These are phyloP conservation scores for Elongisporangium senticosum DNA, from an alignment of 352 stramenopile species.

Conservation along the genomic window DNA sequence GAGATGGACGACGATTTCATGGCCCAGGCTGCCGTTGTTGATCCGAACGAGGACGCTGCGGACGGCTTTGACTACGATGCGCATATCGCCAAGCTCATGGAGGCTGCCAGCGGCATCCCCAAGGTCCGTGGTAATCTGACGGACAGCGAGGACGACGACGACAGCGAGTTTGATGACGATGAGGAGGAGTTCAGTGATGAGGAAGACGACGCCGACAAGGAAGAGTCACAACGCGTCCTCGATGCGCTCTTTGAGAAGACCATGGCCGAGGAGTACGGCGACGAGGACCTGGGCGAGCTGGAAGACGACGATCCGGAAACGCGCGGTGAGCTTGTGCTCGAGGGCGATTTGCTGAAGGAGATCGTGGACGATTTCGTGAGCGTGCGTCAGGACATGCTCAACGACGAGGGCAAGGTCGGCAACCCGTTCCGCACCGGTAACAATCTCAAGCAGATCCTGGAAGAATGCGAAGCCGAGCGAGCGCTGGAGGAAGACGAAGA, in stretches of 20 bases:
- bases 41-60: constrained; percentile 18
- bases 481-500: constrained; percentile 54
- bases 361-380: constrained; percentile 72
- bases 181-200: constrained; percentile 50
- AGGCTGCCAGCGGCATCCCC: constrained; percentile 67
- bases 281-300: constrained; percentile 71
- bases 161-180: constrained; percentile 84
- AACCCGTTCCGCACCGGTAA: constrained; percentile 71
- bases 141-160: constrained; percentile 70
- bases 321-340: constrained; percentile 60
- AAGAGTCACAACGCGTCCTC: constrained; percentile 80
- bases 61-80: constrained; percentile 91
- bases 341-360: constrained; percentile 59
- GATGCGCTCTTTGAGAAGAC: constrained; percentile 88
- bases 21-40: constrained; percentile 57
- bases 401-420: constrained; percentile 71
- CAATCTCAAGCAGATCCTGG: constrained; percentile 62
- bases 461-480: constrained; percentile 58
- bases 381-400: constrained; percentile 65
- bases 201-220: constrained; percentile 28
- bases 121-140: constrained; percentile 62
- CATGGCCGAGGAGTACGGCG: constrained; percentile 77
- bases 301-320: constrained; percentile 73
- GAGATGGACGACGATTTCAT: constrained; percentile 92
- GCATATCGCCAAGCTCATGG: constrained; percentile 91